Evolutionary conservation across 164 flowering plant genomes (phyloP).

Genomic region (Platanus orientalis): DNA sequence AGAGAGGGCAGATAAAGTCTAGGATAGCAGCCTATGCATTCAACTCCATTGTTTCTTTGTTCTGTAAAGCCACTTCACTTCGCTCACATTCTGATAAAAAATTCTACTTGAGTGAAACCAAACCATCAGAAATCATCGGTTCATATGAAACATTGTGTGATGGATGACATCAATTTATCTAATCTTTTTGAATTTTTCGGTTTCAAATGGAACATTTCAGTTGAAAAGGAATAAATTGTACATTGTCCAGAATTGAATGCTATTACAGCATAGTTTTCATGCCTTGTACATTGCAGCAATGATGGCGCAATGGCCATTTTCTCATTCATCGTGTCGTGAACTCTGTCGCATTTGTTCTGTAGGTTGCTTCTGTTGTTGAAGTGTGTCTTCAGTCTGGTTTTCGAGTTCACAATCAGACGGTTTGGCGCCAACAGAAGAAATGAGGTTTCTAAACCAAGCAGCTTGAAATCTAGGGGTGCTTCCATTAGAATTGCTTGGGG

Average conservation of each 20-base stretch:
- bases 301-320: not conserved
- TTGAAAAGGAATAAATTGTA: not conserved
- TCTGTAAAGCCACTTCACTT: not conserved
- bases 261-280: not conserved
- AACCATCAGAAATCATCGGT: not conserved
- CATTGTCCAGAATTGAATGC: not conserved
- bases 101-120: not conserved
- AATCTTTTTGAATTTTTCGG: not conserved
- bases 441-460: slow-evolving; percentile 70
- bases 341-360: slow-evolving; percentile 19
- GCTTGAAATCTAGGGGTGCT: slow-evolving; percentile 57
- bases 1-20: not conserved
- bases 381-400: slow-evolving; percentile 29
- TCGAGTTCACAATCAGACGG: slow-evolving; percentile 56
- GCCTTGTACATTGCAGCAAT: not conserved
- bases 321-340: slow-evolving; percentile 6
- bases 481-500: slow-evolving; percentile 45
- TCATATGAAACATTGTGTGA: not conserved
- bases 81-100: not conserved
- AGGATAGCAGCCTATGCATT: not conserved
- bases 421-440: slow-evolving; percentile 49
- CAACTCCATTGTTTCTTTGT: not conserved
- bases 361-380: slow-evolving; percentile 16
- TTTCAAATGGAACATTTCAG: not conserved
- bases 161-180: not conserved